Evolutionary conservation across 2,329 filamentous ascomycete species (phyloP).

Genomic region (Fusarium newnesense): DNA sequence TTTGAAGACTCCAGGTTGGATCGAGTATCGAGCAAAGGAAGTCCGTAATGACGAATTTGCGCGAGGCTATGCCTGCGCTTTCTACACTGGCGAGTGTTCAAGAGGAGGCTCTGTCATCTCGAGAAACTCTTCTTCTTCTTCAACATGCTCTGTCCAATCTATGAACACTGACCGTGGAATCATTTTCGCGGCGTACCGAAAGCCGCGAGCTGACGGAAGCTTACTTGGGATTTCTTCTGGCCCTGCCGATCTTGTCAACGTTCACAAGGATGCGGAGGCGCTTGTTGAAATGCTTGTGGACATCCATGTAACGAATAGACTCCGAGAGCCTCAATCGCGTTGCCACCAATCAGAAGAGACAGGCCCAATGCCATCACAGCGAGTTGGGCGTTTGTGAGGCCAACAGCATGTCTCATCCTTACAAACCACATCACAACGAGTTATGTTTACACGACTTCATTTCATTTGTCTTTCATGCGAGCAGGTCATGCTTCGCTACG

Average conservation of each 20-base stretch:
- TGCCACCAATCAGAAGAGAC: slow-evolving; percentile 49
- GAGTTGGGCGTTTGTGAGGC: slow-evolving; percentile 8
- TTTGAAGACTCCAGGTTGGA: slow-evolving; percentile 61
- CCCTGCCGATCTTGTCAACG: slow-evolving; percentile 55
- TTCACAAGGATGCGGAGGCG: slow-evolving; percentile 62
- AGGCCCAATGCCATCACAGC: slow-evolving; percentile 51
- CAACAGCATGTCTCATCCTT: background rate
- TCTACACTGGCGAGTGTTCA: slow-evolving; percentile 57
- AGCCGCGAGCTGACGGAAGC: slow-evolving; percentile 53
- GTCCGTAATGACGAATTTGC: slow-evolving; percentile 58
- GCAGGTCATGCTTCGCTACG: slow-evolving; percentile 1
- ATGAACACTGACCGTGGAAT: slow-evolving; percentile 60
- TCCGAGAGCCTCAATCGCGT: slow-evolving; percentile 45
- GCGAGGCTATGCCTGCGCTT: slow-evolving; percentile 64
- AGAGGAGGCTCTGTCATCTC: slow-evolving; percentile 40
- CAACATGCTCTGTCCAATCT: slow-evolving; percentile 37
- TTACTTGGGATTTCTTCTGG: slow-evolving; percentile 49
- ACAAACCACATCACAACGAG: background rate
- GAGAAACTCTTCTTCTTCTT: slow-evolving; percentile 42
- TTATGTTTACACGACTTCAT: slow-evolving; percentile 17
- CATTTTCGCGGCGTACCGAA: slow-evolving; percentile 66
- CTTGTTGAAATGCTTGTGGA: slow-evolving; percentile 65
- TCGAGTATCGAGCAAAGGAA: slow-evolving; percentile 60
- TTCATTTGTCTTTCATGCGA: slow-evolving; percentile 15
- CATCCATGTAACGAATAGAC: slow-evolving; percentile 55